Base-by-base conservation (phyloP, 768 basidiomycete genomes). In the Boletus sp. region DNA sequence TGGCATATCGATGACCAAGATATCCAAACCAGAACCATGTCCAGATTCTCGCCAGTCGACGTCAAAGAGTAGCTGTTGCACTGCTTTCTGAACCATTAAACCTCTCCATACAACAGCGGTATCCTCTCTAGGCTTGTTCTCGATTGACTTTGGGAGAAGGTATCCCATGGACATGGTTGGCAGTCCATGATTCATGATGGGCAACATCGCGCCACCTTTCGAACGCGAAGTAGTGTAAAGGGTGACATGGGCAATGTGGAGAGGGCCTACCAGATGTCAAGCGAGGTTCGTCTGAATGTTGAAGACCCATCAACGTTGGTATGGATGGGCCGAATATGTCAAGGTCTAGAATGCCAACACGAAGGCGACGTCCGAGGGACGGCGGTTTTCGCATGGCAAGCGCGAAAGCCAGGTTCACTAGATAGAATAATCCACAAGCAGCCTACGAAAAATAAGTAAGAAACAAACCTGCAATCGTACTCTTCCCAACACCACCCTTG, bases 141-240 rank as follows among this genome's bases (percentile, higher is more conserved):
- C 77, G 32, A 74, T 60, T 1, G 77, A 64, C 51, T 75, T 73
- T 1, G 90, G 87, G 14, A 98, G 79, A 13, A 99, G 81, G 68
- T 93, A 99, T 3, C 94, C 96, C 84, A 99, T 97, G 1, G 94
- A 97, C 96, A 98, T 98, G 62, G 89, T 90, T 15, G 90, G 87
- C 2, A 98, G 63, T 14, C 92, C 90, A 69, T 98, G 93, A 64
- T 97, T 97, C 19, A 77, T 79, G 15, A 98, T 72, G 0, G 95
- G 96, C 11, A 89, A 65, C 29, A 98, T 77, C 21, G 88, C 86
- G 10, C 92, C 93, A 34, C 65, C 93, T 90, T 44, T 21, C 35
- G 9, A 13, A 51, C 4, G 13, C 19, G 27, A 5, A n/a, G 14
- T 17, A 32, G 27, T 53, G 30, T 10, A 48, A 50, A 50, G 39